Conservation (phyloP, 2,329 filamentous ascomycete species). For the Chaetomium strumarium region DNA sequence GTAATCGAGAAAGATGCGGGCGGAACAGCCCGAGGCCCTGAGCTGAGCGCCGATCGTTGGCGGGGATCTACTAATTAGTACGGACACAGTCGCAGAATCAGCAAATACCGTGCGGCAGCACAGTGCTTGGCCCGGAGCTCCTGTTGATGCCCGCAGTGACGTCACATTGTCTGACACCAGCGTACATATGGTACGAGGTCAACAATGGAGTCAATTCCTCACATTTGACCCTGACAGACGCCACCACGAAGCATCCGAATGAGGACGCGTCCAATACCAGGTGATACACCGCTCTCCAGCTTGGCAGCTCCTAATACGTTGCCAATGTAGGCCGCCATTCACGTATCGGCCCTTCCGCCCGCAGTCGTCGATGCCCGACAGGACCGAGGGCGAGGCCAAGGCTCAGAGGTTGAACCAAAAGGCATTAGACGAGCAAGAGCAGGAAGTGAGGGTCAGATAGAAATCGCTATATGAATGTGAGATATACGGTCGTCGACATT, state of each 20-base stretch:
- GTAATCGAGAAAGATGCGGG: too few relatives aligned
- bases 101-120: too few relatives aligned
- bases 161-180: background rate
- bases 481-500: too few relatives aligned
- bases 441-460: constrained; percentile 41
- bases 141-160: background rate
- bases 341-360: background rate
- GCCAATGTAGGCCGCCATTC: background rate
- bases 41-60: too few relatives aligned
- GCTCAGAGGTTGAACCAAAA: constrained; percentile 30
- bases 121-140: background rate
- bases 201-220: too few relatives aligned
- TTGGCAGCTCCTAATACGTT: background rate
- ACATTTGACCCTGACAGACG: too few relatives aligned
- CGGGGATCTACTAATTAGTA: too few relatives aligned
- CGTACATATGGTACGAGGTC: too few relatives aligned
- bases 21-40: too few relatives aligned
- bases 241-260: background rate
- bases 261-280: constrained; percentile 16
- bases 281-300: constrained; percentile 2
- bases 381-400: constrained; percentile 24
- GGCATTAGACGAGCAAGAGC: constrained; percentile 32
- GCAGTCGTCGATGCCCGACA: background rate
- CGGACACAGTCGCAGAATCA: too few relatives aligned
- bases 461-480: too few relatives aligned